These are phyloP conservation scores for Ophiostoma sp. DNA, from an alignment of 2,329 filamentous ascomycete genomes.

Conservation along the genomic window DNA sequence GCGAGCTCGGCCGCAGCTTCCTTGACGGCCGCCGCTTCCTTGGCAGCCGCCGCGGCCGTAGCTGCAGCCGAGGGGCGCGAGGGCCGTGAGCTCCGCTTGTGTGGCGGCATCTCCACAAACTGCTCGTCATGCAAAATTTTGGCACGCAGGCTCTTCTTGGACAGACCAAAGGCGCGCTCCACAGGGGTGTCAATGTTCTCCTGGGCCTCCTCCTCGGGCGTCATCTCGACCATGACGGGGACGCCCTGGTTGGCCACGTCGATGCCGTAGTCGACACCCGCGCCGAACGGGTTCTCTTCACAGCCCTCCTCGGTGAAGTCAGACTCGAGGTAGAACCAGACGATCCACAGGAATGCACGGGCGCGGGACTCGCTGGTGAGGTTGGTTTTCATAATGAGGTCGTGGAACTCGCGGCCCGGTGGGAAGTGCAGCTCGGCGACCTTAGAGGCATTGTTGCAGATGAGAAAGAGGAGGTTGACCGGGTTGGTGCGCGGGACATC, in stretches of 20 bases:
- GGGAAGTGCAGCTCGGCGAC: slow-evolving; percentile 93
- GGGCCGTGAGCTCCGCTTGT: slow-evolving; percentile 53
- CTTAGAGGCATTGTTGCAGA: slow-evolving; percentile 85
- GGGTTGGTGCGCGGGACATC: slow-evolving; percentile 80
- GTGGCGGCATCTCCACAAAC: slow-evolving; percentile 61
- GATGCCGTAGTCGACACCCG: slow-evolving; percentile 64
- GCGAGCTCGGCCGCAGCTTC: slow-evolving; percentile 31
- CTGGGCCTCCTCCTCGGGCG: slow-evolving; percentile 60
- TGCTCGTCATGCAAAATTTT: slow-evolving; percentile 76
- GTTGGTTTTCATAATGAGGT: slow-evolving; percentile 88
- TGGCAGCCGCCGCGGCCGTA: slow-evolving; percentile 31
- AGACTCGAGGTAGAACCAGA: slow-evolving; percentile 99
- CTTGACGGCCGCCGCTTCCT: slow-evolving; percentile 26
- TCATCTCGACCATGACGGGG: slow-evolving; percentile 65
- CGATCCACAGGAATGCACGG: slow-evolving; percentile 89
- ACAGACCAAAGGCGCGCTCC: slow-evolving; percentile 68
- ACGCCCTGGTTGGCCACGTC: slow-evolving; percentile 69
- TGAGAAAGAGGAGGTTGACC: slow-evolving; percentile 94
- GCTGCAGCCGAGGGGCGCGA: slow-evolving; percentile 31
- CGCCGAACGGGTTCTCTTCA: slow-evolving; percentile 85
- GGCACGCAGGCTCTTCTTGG: slow-evolving; percentile 72
- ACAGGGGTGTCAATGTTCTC: slow-evolving; percentile 76
- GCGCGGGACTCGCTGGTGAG: slow-evolving; percentile 81
- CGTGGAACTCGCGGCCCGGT: slow-evolving; percentile 84
- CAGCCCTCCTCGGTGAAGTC: slow-evolving; percentile 89